Conservation (phyloP, 495 filamentous ascomycete genomes). For the Cudoniella acicularis region DNA sequence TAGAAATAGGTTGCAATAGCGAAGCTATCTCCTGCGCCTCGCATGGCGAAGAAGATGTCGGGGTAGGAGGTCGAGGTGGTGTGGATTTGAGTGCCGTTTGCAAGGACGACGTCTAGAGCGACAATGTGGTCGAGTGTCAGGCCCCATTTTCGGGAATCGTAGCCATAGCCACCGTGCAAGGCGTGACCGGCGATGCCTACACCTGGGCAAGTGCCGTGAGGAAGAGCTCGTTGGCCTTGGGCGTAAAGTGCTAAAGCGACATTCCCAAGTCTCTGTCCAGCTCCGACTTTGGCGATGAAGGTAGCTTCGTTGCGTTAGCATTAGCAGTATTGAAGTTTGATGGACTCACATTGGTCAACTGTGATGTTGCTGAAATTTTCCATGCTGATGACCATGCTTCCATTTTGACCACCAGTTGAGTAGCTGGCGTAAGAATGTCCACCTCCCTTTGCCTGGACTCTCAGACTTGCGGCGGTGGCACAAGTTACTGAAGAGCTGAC, state of each 20-base stretch:
- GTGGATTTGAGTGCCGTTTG: slow-evolving; percentile 15
- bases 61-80: slow-evolving; percentile 4
- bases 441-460: slow-evolving; percentile 66
- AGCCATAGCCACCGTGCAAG: slow-evolving; percentile 67
- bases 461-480: slow-evolving; percentile 46
- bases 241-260: slow-evolving; percentile 55
- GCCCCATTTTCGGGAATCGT: slow-evolving; percentile 60
- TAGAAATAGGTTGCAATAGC: slow-evolving; percentile 63
- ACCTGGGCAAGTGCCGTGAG: slow-evolving; percentile 62
- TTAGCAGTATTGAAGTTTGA: too few relatives aligned
- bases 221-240: slow-evolving; percentile 59
- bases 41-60: slow-evolving; percentile 40
- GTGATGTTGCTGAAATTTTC: slow-evolving; percentile 42
- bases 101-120: slow-evolving; percentile 56
- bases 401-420: slow-evolving; percentile 46
- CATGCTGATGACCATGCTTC: slow-evolving; percentile 56
- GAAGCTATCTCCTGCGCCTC: slow-evolving; percentile 58
- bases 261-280: slow-evolving; percentile 59
- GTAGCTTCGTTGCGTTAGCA: slow-evolving; percentile 35
- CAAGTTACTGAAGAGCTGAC: slow-evolving; percentile 59
- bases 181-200: slow-evolving; percentile 72
- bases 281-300: slow-evolving; percentile 59
- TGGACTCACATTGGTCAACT: slow-evolving; percentile 26
- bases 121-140: slow-evolving; percentile 60
- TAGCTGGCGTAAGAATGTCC: slow-evolving; percentile 71